phyloP scores from a whole-genome alignment of 768 basidiomycete species.

The Hygrocybe coccinea region DNA sequence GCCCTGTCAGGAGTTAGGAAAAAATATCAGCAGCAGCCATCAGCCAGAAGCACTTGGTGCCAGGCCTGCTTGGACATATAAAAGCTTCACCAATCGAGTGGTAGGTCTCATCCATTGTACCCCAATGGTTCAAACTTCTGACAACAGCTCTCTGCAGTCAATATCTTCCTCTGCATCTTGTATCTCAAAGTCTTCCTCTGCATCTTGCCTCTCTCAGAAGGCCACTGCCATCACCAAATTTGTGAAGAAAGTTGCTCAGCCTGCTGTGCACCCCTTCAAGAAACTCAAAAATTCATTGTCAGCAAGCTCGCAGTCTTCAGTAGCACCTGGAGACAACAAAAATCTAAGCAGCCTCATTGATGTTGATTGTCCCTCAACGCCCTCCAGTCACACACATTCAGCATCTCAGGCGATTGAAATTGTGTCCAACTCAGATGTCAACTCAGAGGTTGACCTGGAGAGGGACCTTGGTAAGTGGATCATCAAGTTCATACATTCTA shows the following conservation, averaged over 20 bases:
- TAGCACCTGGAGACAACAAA: too few relatives aligned
- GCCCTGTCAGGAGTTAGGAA: background rate
- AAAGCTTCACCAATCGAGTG: background rate
- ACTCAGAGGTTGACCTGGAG: background rate
- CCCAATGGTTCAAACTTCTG: background rate
- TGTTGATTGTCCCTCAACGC: background rate
- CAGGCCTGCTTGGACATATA: too few relatives aligned
- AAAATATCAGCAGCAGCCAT: background rate
- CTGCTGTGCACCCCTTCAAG: background rate
- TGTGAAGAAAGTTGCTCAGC: background rate
- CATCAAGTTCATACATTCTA: slow-evolving; percentile 15
- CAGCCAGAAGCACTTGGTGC: too few relatives aligned
- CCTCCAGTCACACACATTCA: background rate
- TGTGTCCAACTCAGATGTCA: background rate
- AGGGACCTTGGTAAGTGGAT: slow-evolving; percentile 3
- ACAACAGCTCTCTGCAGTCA: background rate
- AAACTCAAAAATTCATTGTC: background rate
- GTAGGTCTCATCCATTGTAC: background rate
- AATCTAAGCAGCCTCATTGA: too few relatives aligned
- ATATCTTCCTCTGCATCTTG: background rate
- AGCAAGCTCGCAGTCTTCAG: too few relatives aligned
- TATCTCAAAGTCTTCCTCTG: background rate
- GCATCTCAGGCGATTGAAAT: background rate
- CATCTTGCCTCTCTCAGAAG: background rate
- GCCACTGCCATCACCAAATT: background rate